Conservation (phyloP, 202 grass and related monocot species). For the Saccharum hybrid region DNA sequence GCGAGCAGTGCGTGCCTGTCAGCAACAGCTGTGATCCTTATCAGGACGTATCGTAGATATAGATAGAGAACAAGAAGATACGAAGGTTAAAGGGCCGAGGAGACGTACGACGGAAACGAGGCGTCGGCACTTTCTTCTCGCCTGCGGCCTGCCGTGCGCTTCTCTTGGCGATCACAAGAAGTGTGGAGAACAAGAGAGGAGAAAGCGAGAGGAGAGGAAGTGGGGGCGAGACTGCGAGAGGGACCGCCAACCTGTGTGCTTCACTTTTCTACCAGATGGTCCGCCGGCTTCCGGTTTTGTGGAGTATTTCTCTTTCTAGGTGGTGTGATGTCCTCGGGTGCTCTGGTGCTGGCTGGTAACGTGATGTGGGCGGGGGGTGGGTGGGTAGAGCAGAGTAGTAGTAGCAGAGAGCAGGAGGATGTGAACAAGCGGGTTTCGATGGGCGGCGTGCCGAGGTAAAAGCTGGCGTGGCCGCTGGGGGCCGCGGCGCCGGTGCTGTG, state of each 20-base stretch:
- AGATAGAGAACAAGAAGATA: neutral
- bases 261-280: neutral
- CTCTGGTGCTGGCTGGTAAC: neutral
- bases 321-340: neutral
- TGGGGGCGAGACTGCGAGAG: neutral
- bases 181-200: too few species aligned
- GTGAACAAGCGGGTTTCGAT: neutral
- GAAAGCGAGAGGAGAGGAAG: neutral
- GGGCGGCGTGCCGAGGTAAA: neutral
- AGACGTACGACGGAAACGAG: neutral
- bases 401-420: too few species aligned
- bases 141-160: neutral
- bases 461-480: neutral
- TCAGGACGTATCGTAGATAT: neutral
- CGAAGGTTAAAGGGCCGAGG: neutral
- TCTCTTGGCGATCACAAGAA: neutral
- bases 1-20: neutral
- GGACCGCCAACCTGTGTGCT: slow-evolving; percentile 31
- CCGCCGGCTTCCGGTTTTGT: neutral
- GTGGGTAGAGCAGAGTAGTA: neutral
- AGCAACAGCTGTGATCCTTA: neutral
- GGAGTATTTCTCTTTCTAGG: too few species aligned
- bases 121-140: neutral
- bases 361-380: neutral
- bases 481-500: too few species aligned